phyloP scores from a whole-genome alignment of 2,329 filamentous ascomycete genomes.

The Fusarium verrucosum region DNA sequence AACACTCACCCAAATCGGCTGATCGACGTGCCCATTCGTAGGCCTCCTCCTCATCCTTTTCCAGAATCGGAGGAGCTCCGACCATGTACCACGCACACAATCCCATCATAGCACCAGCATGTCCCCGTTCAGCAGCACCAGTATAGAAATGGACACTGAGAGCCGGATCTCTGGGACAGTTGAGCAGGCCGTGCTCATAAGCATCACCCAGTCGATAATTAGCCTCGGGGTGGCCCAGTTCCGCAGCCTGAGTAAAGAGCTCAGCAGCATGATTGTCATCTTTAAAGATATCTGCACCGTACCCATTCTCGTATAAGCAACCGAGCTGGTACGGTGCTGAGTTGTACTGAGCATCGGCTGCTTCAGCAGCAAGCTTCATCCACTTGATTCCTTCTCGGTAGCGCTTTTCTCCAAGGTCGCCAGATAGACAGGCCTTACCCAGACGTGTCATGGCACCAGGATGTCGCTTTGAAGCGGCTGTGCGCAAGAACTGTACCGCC shows the following conservation, averaged over 20 bases:
- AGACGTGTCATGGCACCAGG: slow-evolving; percentile 94
- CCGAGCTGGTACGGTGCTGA: slow-evolving; percentile 91
- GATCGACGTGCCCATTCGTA: slow-evolving; percentile 95
- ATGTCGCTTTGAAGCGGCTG: slow-evolving; percentile 91
- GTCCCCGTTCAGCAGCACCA: slow-evolving; percentile 83
- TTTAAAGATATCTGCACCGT: slow-evolving; percentile 91
- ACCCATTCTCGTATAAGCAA: slow-evolving; percentile 89
- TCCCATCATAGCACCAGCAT: slow-evolving; percentile 94
- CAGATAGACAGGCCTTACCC: slow-evolving; percentile 87
- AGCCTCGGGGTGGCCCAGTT: slow-evolving; percentile 87
- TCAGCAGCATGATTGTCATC: slow-evolving; percentile 92
- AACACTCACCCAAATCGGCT: slow-evolving; percentile 79
- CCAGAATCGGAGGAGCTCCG: slow-evolving; percentile 87
- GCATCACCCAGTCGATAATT: slow-evolving; percentile 92
- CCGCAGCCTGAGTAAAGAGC: slow-evolving; percentile 92
- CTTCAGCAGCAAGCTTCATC: slow-evolving; percentile 91
- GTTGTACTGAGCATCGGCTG: slow-evolving; percentile 92
- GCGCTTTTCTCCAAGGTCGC: slow-evolving; percentile 86
- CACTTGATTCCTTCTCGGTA: slow-evolving; percentile 95
- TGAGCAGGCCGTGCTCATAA: slow-evolving; percentile 90
- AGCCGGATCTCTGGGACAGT: slow-evolving; percentile 89
- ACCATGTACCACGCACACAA: slow-evolving; percentile 99
- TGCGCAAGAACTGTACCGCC: slow-evolving; percentile 91
- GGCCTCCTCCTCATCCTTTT: slow-evolving; percentile 95
- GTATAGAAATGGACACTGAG: slow-evolving; percentile 98